These are phyloP conservation scores for Candida dubliniensis DNA, from an alignment of 1,139 yeast species.

Conservation along the genomic window DNA sequence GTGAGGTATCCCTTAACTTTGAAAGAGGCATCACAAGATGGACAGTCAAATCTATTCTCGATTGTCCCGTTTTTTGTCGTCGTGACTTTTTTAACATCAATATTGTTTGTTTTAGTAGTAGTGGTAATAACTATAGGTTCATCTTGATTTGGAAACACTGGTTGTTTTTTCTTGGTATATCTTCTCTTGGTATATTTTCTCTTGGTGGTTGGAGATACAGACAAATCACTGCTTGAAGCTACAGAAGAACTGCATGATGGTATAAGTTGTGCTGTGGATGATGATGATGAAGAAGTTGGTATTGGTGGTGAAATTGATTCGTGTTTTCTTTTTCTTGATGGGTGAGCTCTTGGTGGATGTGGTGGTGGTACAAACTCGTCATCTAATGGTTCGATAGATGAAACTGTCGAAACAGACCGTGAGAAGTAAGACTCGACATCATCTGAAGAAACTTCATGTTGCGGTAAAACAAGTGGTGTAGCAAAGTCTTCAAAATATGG, in stretches of 20 bases:
- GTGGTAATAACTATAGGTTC: conserved; percentile 10
- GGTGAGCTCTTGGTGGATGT: neutral
- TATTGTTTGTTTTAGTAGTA: conserved; percentile 16
- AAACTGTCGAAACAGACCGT: conserved; percentile 20
- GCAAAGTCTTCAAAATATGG: conserved; percentile 14
- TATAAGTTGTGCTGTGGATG: conserved; percentile 2
- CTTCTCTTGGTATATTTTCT: conserved; percentile 3
- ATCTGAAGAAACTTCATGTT: neutral
- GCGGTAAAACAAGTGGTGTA: neutral
- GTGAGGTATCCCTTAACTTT: conserved; percentile 59
- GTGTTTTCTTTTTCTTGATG: conserved; percentile 11
- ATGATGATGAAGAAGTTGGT: conserved; percentile 4
- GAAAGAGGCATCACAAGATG: conserved; percentile 47
- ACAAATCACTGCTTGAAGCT: conserved; percentile 1
- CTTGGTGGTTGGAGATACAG: neutral
- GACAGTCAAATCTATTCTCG: conserved; percentile 26
- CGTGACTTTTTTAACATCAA: conserved; percentile 15
- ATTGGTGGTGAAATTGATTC: conserved; percentile 3
- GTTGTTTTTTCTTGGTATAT: conserved; percentile 2
- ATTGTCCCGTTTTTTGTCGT: conserved; percentile 13
- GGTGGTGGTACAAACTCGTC: conserved; percentile 47
- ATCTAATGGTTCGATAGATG: conserved; percentile 41
- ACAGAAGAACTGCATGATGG: conserved; percentile 5
- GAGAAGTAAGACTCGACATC: conserved; percentile 14
- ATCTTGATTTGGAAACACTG: neutral